These are phyloP conservation scores for Rubus parviflorus DNA, from an alignment of 306 rosid species.

Conservation along the genomic window DNA sequence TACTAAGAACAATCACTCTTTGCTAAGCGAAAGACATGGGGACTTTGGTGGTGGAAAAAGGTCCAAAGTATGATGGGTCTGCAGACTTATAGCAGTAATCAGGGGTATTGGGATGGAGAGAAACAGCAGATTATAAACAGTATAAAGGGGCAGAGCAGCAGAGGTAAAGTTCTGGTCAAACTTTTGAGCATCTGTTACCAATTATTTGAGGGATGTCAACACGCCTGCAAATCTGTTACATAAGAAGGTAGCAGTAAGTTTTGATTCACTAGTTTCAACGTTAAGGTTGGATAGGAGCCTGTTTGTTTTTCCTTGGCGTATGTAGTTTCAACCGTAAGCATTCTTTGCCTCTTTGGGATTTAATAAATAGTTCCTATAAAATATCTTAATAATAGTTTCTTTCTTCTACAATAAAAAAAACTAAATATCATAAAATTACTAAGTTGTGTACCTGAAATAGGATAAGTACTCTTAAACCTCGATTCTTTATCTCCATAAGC, in stretches of 20 bases:
- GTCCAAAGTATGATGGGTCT: not conserved
- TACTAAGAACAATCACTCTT: not conserved
- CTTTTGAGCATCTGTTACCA: not conserved
- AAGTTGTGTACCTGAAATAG: slow-evolving; percentile 68
- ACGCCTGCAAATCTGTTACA: not conserved
- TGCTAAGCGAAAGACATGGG: not conserved
- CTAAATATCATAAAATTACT: not conserved
- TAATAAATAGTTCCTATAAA: not conserved
- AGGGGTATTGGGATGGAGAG: not conserved
- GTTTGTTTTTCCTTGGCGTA: not conserved
- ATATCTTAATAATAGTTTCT: not conserved
- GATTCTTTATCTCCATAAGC: slow-evolving; percentile 68
- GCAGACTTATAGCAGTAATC: not conserved
- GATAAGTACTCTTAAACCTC: slow-evolving; percentile 56
- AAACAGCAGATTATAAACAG: not conserved
- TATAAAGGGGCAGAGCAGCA: not conserved
- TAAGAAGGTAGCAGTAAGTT: not conserved
- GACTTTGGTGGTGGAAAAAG: not conserved
- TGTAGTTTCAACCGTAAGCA: not conserved
- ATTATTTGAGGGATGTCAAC: not conserved
- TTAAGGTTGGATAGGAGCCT: not conserved
- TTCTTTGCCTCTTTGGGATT: not conserved
- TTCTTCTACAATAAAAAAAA: not conserved
- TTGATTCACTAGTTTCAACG: not conserved
- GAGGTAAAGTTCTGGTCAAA: not conserved